Evolutionary conservation across 202 grass and related monocot species (phyloP), one percentile per base, ranked within the genome.

Genomic region (Zoysia matrella): DNA sequence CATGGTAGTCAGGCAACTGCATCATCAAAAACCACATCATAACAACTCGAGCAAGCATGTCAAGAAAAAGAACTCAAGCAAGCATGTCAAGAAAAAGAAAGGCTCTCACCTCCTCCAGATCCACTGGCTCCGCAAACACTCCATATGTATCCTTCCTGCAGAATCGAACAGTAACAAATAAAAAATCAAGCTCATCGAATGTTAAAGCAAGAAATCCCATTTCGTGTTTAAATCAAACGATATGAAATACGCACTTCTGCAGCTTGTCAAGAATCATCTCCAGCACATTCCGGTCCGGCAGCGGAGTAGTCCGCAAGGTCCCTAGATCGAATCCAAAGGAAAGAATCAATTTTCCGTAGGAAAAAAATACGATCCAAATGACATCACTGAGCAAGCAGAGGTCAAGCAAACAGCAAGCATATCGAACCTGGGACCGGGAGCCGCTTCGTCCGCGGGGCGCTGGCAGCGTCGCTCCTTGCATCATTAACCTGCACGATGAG

Each of bases 211-310:
- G 52, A 52, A 83, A 90, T 57, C 46, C 76, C 43, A 79, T 60
- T 76, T 63, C 22, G 61, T 8, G 41, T 76, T 58, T 42, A 43
- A 45, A 0, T 47, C 79, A 62, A 79, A 82, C 69, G 18, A 75
- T 15, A 46, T 4, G 30, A 77, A 81, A 52, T 36, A 83, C 81
- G n/a, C 22, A 30, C 22, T 30, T 30, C 22, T 30, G 22, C 22
- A 30, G 22, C 22, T 30, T 30, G 22, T 30, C 82, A 30, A 99
- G 97, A 47, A 96, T 94, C 80, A 89, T 89, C 68, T 92, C 97
- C 50, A 99, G 82, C 41, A 86, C 69, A 52, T 90, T 93, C 79
- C 81, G 86, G 65, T 94, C 91, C 3, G 97, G 97, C 48, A 99
- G 70, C 69, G 93, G 97, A 40, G 89, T 96, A 76, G 83, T 87